phyloP scores from a whole-genome alignment of 495 filamentous ascomycete species.

The Aspergillus coremiiformis region DNA sequence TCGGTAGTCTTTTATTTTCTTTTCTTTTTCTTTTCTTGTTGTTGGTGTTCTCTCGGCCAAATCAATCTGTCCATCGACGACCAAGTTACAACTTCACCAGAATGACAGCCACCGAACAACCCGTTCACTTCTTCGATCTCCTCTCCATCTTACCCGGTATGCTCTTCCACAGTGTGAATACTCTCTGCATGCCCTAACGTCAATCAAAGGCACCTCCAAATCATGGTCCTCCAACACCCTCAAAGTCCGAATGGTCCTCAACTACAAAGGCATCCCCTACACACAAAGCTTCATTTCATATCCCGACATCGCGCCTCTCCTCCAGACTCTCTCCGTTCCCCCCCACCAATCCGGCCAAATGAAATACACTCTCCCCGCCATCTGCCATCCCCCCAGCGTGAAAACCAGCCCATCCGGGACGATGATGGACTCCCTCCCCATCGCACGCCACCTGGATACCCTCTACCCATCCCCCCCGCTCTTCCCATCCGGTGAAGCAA shows the following conservation, averaged over 20 bases:
- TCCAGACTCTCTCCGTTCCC: constrained; percentile 26
- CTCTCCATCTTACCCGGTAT: no score
- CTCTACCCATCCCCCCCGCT: constrained; percentile 21
- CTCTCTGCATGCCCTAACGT: no score
- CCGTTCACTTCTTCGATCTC: no score
- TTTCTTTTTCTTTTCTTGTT: no score
- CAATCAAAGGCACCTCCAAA: constrained; percentile 17
- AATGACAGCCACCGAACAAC: no score
- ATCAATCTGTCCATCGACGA: no score
- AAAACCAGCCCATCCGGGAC: constrained; percentile 18
- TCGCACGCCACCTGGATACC: constrained; percentile 30
- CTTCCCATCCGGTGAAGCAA: constrained; percentile 13
- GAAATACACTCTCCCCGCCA: no score
- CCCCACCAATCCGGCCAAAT: constrained; percentile 22
- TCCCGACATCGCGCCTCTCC: constrained; percentile 28
- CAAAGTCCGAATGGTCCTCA: constrained; percentile 26
- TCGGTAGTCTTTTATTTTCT: no score
- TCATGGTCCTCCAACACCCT: constrained; percentile 37
- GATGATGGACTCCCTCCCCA: constrained; percentile 32
- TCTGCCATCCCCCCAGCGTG: constrained; percentile 1
- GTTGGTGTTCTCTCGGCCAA: no score
- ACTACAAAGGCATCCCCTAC: constrained; percentile 33
- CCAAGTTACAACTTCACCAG: no score
- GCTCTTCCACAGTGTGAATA: no score
- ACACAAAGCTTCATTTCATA: constrained; percentile 35